Base-by-base conservation (phyloP, 768 basidiomycete genomes). In the Tylopilus cervinicoccineus region DNA sequence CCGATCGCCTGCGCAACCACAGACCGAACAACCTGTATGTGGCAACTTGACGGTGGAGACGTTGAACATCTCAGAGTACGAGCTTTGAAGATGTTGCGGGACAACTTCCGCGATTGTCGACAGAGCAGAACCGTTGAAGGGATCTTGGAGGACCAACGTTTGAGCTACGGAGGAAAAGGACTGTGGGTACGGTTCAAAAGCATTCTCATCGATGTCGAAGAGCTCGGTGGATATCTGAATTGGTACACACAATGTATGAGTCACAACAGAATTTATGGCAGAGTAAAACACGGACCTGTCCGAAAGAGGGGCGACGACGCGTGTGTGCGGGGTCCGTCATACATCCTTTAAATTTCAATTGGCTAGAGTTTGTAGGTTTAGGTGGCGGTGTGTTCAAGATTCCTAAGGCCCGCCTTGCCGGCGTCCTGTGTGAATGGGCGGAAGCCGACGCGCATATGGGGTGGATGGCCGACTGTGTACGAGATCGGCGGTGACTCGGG, bases 201-300 rank as follows among this genome's bases (percentile, higher is more conserved):
- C 79, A 58, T 83, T 81, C 64, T 88, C 86, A 57, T 86, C 80
- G 52, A 88, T 87, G 59, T 88, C 83, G 61, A 85, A 88, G 48
- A 87, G 70, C 31, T 86, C 78, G 55, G 58, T 73, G 70, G 59
- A 75, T 69, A 56, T 75, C 76, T 60, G 66, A 66, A 53, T 53
- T 53, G 40, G 51, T 29, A 47, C 19, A 47, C 19, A 34, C 40
- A 28, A 47, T 29, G 17, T 23, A 37, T 57, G 53, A 54, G 59
- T 56, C 50, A 63, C 34, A 27, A 14, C 13, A 26, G 36, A 51
- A 48, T 58, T 53, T 44, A 50, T 47, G 39, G 33, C 37, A 48
- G n/a, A 17, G 22, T 4, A 38, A 11, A 55, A 24, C 32, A 61
- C 71, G 28, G 40, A 75, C 76, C 64, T 74, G 73, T 43, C 70